Percentiles rank a stretch among this genome's conserved stretches.
phyloP scores from a whole-genome alignment of 352 stramenopile genomes.

The Phytophthora lateralis region DNA sequence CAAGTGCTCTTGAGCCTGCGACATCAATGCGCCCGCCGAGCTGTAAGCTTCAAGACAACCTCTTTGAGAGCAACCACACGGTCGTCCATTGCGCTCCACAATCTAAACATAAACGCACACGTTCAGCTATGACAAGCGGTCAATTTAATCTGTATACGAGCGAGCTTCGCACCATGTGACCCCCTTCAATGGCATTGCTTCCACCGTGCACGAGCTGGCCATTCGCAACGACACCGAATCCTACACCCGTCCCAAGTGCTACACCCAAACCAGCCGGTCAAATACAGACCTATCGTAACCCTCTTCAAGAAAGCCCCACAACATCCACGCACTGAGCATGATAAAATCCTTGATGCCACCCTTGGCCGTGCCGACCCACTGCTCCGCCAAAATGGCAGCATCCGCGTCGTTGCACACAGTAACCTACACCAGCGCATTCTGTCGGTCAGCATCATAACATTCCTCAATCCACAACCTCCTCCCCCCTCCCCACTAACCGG shows the following conservation, averaged over 20 bases:
- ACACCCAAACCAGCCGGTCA: slow-evolving; percentile 5
- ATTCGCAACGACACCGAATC: slow-evolving; percentile 69
- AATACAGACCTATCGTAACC: slow-evolving; percentile 1
- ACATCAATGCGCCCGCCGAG: slow-evolving; percentile 68
- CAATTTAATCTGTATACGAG: neutral
- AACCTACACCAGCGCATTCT: slow-evolving; percentile 27
- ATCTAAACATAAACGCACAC: slow-evolving; percentile 49
- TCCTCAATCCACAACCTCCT: neutral
- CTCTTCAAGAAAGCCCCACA: neutral
- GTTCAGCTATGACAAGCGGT: slow-evolving; percentile 1
- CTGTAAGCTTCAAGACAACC: slow-evolving; percentile 84
- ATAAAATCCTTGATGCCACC: slow-evolving; percentile 68
- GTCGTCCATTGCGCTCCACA: slow-evolving; percentile 78
- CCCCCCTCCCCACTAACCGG: slow-evolving; percentile 26
- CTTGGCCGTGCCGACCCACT: slow-evolving; percentile 79
- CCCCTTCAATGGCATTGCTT: slow-evolving; percentile 75
- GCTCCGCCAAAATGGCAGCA: slow-evolving; percentile 78
- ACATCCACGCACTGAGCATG: slow-evolving; percentile 73
- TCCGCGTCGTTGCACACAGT: slow-evolving; percentile 81
- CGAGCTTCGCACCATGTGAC: slow-evolving; percentile 61
- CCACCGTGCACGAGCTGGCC: slow-evolving; percentile 71
- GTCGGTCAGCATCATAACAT: neutral
- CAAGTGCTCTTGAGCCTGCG: slow-evolving; percentile 67
- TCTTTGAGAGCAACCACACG: slow-evolving; percentile 73
- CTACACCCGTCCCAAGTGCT: slow-evolving; percentile 82